Base-by-base conservation (phyloP, 2,329 filamentous ascomycete species). In the Diaporthe vexans region DNA sequence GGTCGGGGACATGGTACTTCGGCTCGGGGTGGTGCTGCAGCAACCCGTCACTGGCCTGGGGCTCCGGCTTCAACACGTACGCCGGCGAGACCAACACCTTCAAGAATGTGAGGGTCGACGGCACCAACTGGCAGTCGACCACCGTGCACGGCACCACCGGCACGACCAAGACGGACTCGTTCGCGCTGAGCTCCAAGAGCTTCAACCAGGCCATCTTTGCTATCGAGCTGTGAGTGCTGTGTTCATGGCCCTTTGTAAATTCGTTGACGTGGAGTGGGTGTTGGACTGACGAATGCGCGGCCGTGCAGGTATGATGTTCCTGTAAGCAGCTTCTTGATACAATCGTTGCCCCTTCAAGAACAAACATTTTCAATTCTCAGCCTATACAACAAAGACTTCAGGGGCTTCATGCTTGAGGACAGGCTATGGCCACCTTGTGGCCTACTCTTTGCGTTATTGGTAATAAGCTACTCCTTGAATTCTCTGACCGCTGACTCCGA, bases 141-240 rank as follows among this genome's bases (percentile, higher is more conserved):
- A 77, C 83, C 24, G 81, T 78, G 0, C 79, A 81, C 29, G 79
- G 79, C 10, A 78, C 78, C 3, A 79, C 78, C 1, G 81, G 81
- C 21, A 77, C 79, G 8, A 79, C 74, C 1, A 80, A 80, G 15
- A 80, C 78, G 35, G 79, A 84, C 67, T 77, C 67, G 4, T 85
- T 85, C 75, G 78, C 83, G 8, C 75, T 85, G 7, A 72, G 48
- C 48, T 73, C 56, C 19, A 57, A 72, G 51, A 83, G 81, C 19
- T 84, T 85, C 73, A 85, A 84, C 74, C 82, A 85, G 74, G 84
- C 79, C 8, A 73, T 85, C 11, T 83, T 85, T 63, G 84, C 84
- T 1, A 85, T 85, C 54, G 84, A 86, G 75, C 78, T 84, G 80
- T 82, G 73, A 72, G 80, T 78, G 13, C 56, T 78, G 13, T 52